Evolutionary conservation across 78 protist genomes (phyloP).

Genomic region (slime mould (Dictyostelium discoideum)): dicty_2.7 NC_007090.3:2065001-2065500

Average conservation of each 20-base stretch:
- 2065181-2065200: constrained; percentile 21
- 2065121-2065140: neutral
- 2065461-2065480: neutral
- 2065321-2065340: neutral
- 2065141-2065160: neutral
- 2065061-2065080: constrained; percentile 22
- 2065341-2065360: neutral
- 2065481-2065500: neutral
- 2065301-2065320: neutral
- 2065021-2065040: neutral
- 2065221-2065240: constrained; percentile 21
- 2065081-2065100: constrained; percentile 15
- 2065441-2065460: neutral
- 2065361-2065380: neutral
- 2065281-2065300: constrained; percentile 22
- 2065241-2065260: constrained; percentile 26
- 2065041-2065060: constrained; percentile 20
- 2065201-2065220: constrained; percentile 14
- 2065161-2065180: neutral
- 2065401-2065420: neutral
- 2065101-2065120: constrained; percentile 29
- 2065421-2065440: neutral
- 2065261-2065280: constrained; percentile 11
- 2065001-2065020: neutral
- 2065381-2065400: neutral